These are phyloP conservation scores for Colletotrichum tabaci DNA, from an alignment of 2,329 filamentous ascomycete genomes.

Conservation along the genomic window DNA sequence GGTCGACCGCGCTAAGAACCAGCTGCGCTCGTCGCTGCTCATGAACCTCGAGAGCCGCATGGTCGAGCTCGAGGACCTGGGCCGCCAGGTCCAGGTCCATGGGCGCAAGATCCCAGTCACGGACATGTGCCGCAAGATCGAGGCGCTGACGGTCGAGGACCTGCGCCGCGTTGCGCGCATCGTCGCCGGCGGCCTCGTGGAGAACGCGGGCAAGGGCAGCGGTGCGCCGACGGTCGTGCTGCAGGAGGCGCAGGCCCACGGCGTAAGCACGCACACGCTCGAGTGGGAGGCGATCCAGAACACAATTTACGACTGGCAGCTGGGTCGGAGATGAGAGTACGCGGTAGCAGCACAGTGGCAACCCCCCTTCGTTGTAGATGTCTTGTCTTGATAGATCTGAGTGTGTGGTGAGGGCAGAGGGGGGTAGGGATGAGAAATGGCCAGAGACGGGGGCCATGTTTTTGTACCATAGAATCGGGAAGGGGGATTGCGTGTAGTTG, in stretches of 20 bases:
- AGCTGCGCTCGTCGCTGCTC: conserved; percentile 87
- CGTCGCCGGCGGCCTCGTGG: conserved; percentile 83
- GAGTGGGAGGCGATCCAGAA: conserved; percentile 93
- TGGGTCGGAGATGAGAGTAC: conserved; percentile 70
- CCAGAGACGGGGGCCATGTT: not conserved
- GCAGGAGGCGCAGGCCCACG: conserved; percentile 87
- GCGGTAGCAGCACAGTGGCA: no score
- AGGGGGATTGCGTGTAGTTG: not conserved
- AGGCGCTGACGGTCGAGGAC: conserved; percentile 84
- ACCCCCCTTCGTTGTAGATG: not conserved
- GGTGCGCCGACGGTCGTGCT: conserved; percentile 95
- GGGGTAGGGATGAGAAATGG: not conserved
- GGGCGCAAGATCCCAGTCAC: conserved; percentile 90
- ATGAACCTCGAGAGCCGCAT: conserved; percentile 99
- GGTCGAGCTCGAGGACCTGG: conserved; percentile 97
- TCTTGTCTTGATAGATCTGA: not conserved
- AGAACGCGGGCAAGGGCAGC: conserved; percentile 83
- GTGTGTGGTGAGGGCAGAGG: not conserved
- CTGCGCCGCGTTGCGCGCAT: conserved; percentile 84
- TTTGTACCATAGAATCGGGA: conserved; percentile 25
- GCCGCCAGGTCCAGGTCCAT: conserved; percentile 96
- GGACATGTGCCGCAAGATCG: conserved; percentile 93
- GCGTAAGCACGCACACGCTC: conserved; percentile 77
- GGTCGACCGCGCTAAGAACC: conserved; percentile 95
- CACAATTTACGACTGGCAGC: conserved; percentile 84